These are phyloP conservation scores for Podospora didyma DNA, from an alignment of 495 filamentous ascomycete species.

Conservation along the genomic window DNA sequence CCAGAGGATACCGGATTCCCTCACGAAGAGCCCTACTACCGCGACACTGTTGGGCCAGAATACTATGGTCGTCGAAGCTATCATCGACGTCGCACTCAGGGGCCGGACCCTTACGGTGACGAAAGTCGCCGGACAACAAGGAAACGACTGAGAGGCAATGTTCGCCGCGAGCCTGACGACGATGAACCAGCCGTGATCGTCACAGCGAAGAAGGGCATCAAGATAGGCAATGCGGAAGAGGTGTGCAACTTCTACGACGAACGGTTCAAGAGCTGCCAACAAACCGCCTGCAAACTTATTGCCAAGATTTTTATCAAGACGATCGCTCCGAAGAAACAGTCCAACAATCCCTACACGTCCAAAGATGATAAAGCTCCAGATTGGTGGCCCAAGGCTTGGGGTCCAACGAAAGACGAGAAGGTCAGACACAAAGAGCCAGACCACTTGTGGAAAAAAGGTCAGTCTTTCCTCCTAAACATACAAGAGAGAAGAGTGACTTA, in stretches of 20 bases:
- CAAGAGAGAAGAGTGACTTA: background rate
- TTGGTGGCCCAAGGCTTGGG: conserved; percentile 75
- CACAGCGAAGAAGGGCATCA: conserved; percentile 34
- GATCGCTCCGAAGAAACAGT: conserved; percentile 84
- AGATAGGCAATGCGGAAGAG: conserved; percentile 53
- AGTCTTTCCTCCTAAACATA: background rate
- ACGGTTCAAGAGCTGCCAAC: conserved; percentile 64
- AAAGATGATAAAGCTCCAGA: conserved; percentile 62
- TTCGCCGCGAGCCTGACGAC: conserved; percentile 24
- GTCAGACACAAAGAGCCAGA: conserved; percentile 79
- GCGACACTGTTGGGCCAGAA: conserved; percentile 7
- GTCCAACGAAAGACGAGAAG: conserved; percentile 27
- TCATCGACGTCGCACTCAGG: conserved; percentile 10
- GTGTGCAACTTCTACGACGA: conserved; percentile 62
- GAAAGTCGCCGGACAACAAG: conserved; percentile 17
- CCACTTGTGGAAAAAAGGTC: conserved; percentile 74
- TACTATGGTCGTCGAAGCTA: conserved; percentile 6
- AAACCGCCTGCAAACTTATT: conserved; percentile 68
- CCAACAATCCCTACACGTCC: conserved; percentile 74
- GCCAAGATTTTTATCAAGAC: conserved; percentile 78
- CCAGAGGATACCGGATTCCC: conserved; percentile 7
- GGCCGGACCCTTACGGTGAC: conserved; percentile 9
- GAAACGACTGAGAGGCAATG: conserved; percentile 32
- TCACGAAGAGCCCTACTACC: conserved; percentile 7
- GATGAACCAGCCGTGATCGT: conserved; percentile 20